Evolutionary conservation across 192 early-diverging fungal species (phyloP), one percentile per base, ranked within the genome.

Genomic region (Piromyces finnis): DNA sequence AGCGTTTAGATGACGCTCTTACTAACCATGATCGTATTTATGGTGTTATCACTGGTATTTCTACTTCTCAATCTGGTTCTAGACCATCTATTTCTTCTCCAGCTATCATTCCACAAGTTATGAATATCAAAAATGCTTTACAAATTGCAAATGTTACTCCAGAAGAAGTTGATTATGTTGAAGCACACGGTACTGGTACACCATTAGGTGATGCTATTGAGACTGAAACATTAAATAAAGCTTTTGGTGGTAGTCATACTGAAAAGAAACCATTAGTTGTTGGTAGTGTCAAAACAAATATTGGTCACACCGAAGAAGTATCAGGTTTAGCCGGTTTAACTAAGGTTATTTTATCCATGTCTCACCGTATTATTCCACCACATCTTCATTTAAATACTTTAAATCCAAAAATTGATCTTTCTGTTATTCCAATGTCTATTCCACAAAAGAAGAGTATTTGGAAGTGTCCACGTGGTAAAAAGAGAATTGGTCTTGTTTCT

Each of bases 181-280:
- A 85, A 77, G 77, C 59, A 28, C 84, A 85, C 59, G 84, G 77
- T 30, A 85, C 84, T 22, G 84, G 84, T 39, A 85, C 84, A 12
- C 30, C 29, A 28, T 81, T 85, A 18, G 84, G 84, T 59, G 84
- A 85, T 68, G 84, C 84, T 32, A 85, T 85, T 37, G 84, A 85
- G 39, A 68, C 79, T 30, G 83, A 85, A 41, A 82, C 84, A 26
- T 68, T 78, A 30, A 84, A 82, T 13, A 15, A 29, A 26, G 78
- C 83, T 26, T 82, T 85, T 30, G 29, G 77, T 16, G 77, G 37
- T 59, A 36, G 37, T 79, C 77, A 80, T 11, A 35, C 13, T 27
- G 18, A 83, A 16, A 51, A 37, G 32, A 81, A 29, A 30, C 78
- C 29, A n/a, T 30, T 81, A 29, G 35, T 32, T 78, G 41, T 81